These are phyloP conservation scores for Tilletia walkeri DNA, from an alignment of 1,284 basidiomycete species.

Conservation along the genomic window DNA sequence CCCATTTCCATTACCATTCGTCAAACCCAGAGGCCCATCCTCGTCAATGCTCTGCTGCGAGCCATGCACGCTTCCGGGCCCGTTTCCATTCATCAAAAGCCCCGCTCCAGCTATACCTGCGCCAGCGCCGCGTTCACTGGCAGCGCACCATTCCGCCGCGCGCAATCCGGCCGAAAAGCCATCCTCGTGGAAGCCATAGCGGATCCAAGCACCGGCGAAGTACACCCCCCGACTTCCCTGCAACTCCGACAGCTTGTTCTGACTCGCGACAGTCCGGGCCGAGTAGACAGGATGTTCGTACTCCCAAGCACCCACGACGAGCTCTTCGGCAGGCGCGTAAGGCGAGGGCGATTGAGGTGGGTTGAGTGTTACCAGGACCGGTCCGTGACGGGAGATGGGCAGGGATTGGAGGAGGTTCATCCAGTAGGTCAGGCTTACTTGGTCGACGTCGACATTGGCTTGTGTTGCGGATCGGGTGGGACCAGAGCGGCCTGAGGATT, in stretches of 20 bases:
- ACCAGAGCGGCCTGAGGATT: constrained; percentile 18
- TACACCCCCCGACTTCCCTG: constrained; percentile 67
- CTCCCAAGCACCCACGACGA: constrained; percentile 62
- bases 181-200: constrained; percentile 76
- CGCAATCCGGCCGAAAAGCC: constrained; percentile 66
- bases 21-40: constrained; percentile 2
- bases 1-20: neutral
- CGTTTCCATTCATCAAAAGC: neutral
- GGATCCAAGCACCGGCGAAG: constrained; percentile 76
- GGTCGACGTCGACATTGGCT: constrained; percentile 28
- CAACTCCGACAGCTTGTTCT: constrained; percentile 63
- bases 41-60: constrained; percentile 13
- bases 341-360: constrained; percentile 58
- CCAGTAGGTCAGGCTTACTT: constrained; percentile 61
- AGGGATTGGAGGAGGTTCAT: constrained; percentile 79
- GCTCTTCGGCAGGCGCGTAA: constrained; percentile 17
- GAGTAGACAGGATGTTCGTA: constrained; percentile 70
- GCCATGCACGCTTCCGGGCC: neutral
- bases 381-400: constrained; percentile 64
- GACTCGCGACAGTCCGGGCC: constrained; percentile 61
- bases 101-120: neutral
- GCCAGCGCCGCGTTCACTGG: neutral
- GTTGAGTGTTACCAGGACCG: constrained; percentile 71
- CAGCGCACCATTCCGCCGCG: constrained; percentile 29
- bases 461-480: constrained; percentile 15